A percentile compares a stretch with the other conserved stretches of the same genome.
These are phyloP conservation scores for Phylloporus sp. DNA, from an alignment of 768 basidiomycete species.

Conservation along the genomic window DNA sequence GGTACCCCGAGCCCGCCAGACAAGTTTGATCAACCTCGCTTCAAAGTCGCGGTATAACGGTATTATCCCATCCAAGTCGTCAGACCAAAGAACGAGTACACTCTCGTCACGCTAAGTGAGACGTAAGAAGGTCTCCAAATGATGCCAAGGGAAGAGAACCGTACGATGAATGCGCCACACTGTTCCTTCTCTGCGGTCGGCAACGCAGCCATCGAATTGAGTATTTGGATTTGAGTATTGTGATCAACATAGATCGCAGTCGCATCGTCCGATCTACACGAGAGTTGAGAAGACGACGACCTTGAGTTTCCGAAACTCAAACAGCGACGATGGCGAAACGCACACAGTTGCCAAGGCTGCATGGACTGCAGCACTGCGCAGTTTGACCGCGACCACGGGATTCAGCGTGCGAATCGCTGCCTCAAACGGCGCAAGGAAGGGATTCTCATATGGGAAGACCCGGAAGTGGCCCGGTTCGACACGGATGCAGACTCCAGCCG, in stretches of 20 bases:
- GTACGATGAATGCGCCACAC: conserved; percentile 80
- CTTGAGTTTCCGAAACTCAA: conserved; percentile 1
- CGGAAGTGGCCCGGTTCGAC: conserved; percentile 66
- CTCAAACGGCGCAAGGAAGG: conserved; percentile 76
- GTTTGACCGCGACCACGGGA: conserved; percentile 80
- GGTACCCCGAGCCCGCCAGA: conserved; percentile 55
- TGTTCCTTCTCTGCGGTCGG: conserved; percentile 86
- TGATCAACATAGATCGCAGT: conserved; percentile 63
- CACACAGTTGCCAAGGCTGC: conserved; percentile 70
- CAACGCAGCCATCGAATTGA: conserved; percentile 63
- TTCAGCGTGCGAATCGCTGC: conserved; percentile 70
- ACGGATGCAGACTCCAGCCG: conserved; percentile 73
- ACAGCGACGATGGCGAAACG: conserved; percentile 23
- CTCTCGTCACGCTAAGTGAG: conserved; percentile 67
- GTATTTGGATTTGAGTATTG: conserved; percentile 83
- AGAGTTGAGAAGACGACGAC: background rate
- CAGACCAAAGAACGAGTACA: conserved; percentile 81
- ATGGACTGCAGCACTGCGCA: conserved; percentile 74
- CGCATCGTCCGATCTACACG: conserved; percentile 50
- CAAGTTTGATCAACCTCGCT: conserved; percentile 71
- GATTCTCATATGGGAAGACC: conserved; percentile 82
- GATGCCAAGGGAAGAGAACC: conserved; percentile 19
- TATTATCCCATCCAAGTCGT: conserved; percentile 75
- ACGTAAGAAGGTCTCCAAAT: background rate
- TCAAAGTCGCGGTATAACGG: conserved; percentile 70